phyloP scores from a whole-genome alignment of 2,329 filamentous ascomycete genomes.

The Metarhizium brunneum region DNA sequence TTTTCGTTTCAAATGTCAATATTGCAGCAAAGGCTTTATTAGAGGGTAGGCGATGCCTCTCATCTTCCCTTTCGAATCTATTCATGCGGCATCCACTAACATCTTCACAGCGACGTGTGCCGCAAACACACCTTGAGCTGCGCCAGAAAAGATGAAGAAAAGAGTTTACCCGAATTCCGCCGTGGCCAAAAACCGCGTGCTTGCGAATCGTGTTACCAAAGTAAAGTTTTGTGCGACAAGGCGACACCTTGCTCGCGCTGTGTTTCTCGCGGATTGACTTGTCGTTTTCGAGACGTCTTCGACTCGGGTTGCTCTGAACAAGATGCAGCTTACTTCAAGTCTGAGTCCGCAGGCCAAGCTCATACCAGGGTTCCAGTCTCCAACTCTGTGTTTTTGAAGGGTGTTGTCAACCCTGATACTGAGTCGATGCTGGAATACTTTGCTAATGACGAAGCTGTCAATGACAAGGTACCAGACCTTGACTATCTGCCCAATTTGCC shows the following conservation, averaged over 20 bases:
- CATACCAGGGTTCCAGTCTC: not conserved
- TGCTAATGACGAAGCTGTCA: not conserved
- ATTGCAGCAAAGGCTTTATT: no score
- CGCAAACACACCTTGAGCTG: no score
- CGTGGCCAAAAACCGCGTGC: slow-evolving; percentile 18
- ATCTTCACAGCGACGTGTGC: no score
- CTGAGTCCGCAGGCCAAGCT: not conserved
- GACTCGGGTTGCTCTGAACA: not conserved
- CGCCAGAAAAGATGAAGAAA: no score
- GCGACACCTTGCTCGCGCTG: slow-evolving; percentile 16
- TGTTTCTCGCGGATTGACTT: slow-evolving; percentile 7
- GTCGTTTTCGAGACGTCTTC: not conserved
- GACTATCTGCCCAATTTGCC: not conserved
- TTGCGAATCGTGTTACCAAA: slow-evolving; percentile 18
- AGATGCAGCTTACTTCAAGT: not conserved
- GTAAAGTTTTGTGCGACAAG: slow-evolving; percentile 19
- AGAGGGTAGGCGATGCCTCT: no score
- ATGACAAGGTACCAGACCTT: slow-evolving; percentile 4
- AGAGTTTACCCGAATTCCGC: slow-evolving; percentile 6
- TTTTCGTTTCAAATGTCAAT: not conserved
- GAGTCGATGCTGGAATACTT: slow-evolving; percentile 6
- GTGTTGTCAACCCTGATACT: slow-evolving; percentile 4
- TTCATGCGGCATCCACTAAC: no score
- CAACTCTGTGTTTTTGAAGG: not conserved
- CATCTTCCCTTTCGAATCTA: no score